Evolutionary conservation across 2,329 filamentous ascomycete genomes (phyloP), one percentile per base, ranked within the genome.

Genomic region (Talaromyces sp.): DNA sequence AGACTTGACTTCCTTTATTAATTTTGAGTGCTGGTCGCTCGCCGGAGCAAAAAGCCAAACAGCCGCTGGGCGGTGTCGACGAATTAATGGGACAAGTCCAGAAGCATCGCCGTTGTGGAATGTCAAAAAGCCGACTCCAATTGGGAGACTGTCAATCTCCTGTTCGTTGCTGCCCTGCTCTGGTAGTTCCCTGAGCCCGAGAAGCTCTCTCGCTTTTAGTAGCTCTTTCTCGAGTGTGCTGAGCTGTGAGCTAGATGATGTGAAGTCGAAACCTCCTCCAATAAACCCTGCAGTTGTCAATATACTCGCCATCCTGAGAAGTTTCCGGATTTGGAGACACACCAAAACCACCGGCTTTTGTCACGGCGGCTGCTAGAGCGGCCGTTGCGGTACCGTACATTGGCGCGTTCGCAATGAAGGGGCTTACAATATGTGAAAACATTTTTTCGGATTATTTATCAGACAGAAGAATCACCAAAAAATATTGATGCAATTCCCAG

Each of bases 41-140:
- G 76, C 73, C 1, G 85, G 85, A 2, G 86, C 87, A 67, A 89
- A 89, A 53, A 90, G 79, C 87, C 87, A 90, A 9, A 87, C 77
- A 0, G 85, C 86, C 2, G 80, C 81, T 1, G 86, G 85, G 0
- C 72, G 73, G 69, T 85, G 81, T 62, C 77, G 73, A 26, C 68
- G 68, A 19, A 90, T 74, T 12, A 88, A 64, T 1, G 81, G 80
- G 2, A 85, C 69, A 29, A 55, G 19, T 26, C 54, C 54, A 43
- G n/a, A 14, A 24, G 54, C 19, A 43, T 55, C 54, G 1, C 77
- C 75, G 24, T 74, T 70, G 56, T 80, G 72, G 59, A 83, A 84
- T 52, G 85, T 82, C 58, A 89, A 79, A 71, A 89, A 86, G 58
- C 86, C 87, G 3, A 88, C 76, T 61, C 82, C 85, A 41, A 89